Evolutionary conservation across 805 yeast species (phyloP), one percentile per base, ranked within the genome.

Genomic region (Teunomyces cretensis): DNA sequence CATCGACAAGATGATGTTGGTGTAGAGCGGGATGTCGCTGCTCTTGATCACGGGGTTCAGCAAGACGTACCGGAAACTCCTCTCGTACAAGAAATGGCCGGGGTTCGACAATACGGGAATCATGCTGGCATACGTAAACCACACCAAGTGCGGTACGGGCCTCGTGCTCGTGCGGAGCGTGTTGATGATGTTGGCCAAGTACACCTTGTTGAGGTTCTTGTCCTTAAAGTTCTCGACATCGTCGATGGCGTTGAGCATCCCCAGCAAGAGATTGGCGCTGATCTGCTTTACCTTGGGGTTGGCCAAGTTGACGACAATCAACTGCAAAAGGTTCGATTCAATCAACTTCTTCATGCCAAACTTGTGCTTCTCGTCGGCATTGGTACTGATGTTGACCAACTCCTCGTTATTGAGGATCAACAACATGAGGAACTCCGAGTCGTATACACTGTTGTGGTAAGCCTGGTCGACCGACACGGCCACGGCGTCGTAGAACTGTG

Each of bases 81-180:
- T 80, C 50, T 90, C 96, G 61, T 84, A 87, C 15, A 92, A 61
- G 53, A 74, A 76, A 50, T 88, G 92, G 0, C 83, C 80, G 0
- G 97, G 96, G 49, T 83, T 80, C 5, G 73, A 61, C 46, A 88
- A 60, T 1, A 88, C 69, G 2, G 80, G 77, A 3, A 81, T 65
- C 31, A 89, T 59, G 42, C 78, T 74, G 0, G 88, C 76, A 32
- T 83, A 62, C 44, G 80, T 58, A 13, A 72, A 65, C 64, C 85
- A 78, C n/a, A 83, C 67, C 13, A 84, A 50, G 2, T 83, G 75
- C 0, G 81, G 55, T 5, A 76, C 39, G 1, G 37, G 44, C 36
- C 8, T 44, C 47, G 48, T 42, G 52, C 58, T 12, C 40, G 44
- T 45, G 42, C 52, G 48, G 15, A 73, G 42, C 0, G 78, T 70